phyloP scores from a whole-genome alignment of 352 stramenopile species.

The Pythium dissotocum region DNA sequence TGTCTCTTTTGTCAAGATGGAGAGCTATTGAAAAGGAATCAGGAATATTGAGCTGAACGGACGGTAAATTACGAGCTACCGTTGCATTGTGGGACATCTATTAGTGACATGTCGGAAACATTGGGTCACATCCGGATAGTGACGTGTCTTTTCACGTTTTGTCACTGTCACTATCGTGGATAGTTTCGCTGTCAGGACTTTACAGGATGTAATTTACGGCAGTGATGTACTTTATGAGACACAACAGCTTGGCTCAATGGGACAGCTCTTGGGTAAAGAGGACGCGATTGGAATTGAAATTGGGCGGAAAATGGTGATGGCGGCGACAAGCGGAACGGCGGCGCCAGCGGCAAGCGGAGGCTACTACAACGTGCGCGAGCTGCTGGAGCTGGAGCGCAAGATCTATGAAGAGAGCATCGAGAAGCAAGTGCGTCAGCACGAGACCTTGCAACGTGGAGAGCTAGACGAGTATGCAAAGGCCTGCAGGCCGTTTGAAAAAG shows the following conservation, averaged over 20 bases:
- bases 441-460: constrained; percentile 42
- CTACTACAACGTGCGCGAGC: constrained; percentile 60
- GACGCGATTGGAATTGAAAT: neutral
- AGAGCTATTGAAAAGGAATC: constrained; percentile 6
- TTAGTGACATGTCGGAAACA: neutral
- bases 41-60: constrained; percentile 6
- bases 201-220: constrained; percentile 3
- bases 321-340: neutral
- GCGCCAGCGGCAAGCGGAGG: neutral
- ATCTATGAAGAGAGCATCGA: constrained; percentile 87
- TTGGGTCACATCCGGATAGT: neutral
- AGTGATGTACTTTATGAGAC: constrained; percentile 5
- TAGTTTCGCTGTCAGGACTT: neutral
- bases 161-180: neutral
- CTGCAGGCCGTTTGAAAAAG: constrained; percentile 60
- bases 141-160: neutral
- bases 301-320: neutral
- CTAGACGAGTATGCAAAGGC: constrained; percentile 64
- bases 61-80: constrained; percentile 12
- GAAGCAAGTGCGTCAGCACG: constrained; percentile 47
- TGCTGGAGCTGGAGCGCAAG: constrained; percentile 79
- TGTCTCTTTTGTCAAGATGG: neutral
- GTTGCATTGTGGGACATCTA: constrained; percentile 15
- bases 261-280: neutral
- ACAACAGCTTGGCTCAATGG: neutral